phyloP scores from a whole-genome alignment of 176 grass and related monocot species.

The Dactylis glomerata region DNA sequence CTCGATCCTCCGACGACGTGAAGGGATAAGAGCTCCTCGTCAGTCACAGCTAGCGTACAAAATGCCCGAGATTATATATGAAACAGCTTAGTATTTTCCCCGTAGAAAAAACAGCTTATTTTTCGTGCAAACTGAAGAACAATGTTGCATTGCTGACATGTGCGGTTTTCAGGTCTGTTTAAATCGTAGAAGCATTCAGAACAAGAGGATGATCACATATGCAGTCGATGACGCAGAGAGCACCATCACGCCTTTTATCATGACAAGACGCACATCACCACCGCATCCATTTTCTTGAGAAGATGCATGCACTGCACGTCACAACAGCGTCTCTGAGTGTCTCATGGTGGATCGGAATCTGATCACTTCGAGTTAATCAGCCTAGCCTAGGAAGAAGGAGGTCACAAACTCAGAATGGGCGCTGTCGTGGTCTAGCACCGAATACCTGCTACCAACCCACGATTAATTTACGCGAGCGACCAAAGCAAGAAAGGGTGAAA shows the following conservation, averaged over 20 bases:
- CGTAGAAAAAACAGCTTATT: too few species aligned
- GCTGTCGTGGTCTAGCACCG: conserved; percentile 12
- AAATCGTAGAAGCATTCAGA: not conserved
- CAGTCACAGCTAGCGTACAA: too few species aligned
- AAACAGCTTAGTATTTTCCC: too few species aligned
- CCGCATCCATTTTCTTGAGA: not conserved
- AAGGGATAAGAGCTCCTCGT: too few species aligned
- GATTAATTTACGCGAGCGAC: not conserved
- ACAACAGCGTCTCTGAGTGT: not conserved
- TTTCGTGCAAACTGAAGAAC: too few species aligned
- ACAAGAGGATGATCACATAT: too few species aligned
- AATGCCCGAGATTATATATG: too few species aligned
- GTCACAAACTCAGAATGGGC: not conserved
- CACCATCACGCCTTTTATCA: too few species aligned
- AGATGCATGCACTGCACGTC: not conserved
- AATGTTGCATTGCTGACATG: too few species aligned
- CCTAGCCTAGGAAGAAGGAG: not conserved
- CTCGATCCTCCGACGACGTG: too few species aligned
- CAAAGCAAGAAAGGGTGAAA: not conserved
- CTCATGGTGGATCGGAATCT: not conserved
- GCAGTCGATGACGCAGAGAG: not conserved
- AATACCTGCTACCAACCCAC: conserved; percentile 21
- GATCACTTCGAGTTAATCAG: not conserved
- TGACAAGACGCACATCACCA: not conserved
- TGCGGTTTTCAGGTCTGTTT: not conserved